Evolutionary conservation across 2,329 filamentous ascomycete species (phyloP).

Genomic region (Talaromyces sp.): DNA sequence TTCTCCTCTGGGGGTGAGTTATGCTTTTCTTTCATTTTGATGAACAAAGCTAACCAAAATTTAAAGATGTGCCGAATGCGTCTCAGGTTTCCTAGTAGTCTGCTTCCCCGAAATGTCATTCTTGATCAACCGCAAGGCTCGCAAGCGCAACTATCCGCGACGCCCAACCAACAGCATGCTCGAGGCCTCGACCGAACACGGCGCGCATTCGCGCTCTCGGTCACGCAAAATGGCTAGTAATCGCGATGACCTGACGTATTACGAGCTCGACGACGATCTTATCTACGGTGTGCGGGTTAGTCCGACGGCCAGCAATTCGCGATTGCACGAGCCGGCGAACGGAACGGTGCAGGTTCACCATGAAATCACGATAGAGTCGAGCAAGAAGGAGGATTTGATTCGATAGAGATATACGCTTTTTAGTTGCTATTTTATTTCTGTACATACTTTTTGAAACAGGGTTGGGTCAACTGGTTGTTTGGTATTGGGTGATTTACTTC

Average conservation of each 20-base stretch:
- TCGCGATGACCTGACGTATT: constrained; percentile 6
- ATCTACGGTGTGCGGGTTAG: constrained; percentile 11
- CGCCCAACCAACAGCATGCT: constrained; percentile 6
- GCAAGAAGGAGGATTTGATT: constrained; percentile 9
- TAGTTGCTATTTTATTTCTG: not conserved
- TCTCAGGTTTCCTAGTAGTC: constrained; percentile 8
- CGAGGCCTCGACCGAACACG: not conserved
- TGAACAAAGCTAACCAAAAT: not conserved
- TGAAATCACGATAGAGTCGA: constrained; percentile 10
- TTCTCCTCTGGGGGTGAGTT: constrained; percentile 12
- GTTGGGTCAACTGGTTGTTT: not conserved
- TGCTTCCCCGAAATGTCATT: constrained; percentile 12
- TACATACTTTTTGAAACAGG: not conserved
- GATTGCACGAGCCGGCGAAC: constrained; percentile 10
- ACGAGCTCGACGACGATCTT: constrained; percentile 10
- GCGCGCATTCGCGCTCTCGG: constrained; percentile 1
- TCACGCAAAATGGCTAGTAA: constrained; percentile 9
- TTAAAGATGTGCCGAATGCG: constrained; percentile 8
- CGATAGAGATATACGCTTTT: not conserved
- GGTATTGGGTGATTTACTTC: not conserved
- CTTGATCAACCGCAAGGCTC: constrained; percentile 4
- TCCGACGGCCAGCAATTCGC: constrained; percentile 8
- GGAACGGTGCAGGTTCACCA: constrained; percentile 12
- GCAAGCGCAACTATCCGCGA: not conserved
- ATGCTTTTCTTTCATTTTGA: not conserved